Evolutionary conservation across 495 filamentous ascomycete genomes (phyloP).

Genomic region (Sphaerosporella brunnea): DNA sequence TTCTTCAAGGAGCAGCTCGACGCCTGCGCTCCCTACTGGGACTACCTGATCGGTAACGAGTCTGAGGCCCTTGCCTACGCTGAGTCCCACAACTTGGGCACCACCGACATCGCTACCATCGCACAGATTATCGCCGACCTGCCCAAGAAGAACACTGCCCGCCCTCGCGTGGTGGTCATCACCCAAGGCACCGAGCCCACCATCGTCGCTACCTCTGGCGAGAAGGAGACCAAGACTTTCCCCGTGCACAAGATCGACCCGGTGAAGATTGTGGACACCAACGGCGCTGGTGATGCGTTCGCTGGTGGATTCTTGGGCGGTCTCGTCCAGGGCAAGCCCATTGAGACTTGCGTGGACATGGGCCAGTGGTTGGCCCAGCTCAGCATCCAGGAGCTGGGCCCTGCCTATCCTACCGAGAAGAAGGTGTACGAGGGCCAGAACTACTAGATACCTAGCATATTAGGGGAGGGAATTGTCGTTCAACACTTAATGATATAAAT

Average conservation of each 20-base stretch:
- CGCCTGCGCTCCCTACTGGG: conserved; percentile 69
- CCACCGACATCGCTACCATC: conserved; percentile 69
- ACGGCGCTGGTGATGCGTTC: conserved; percentile 92
- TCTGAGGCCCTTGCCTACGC: conserved; percentile 77
- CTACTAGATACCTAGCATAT: not conserved
- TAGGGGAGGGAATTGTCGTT: not conserved
- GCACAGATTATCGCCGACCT: conserved; percentile 68
- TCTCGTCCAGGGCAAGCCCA: conserved; percentile 60
- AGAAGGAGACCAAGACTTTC: conserved; percentile 49
- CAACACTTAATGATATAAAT: conserved; percentile 1
- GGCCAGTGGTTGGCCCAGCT: conserved; percentile 88
- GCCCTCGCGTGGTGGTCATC: conserved; percentile 67
- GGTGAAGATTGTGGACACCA: conserved; percentile 78
- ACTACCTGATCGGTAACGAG: conserved; percentile 96
- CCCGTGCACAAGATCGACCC: conserved; percentile 58
- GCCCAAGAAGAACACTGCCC: conserved; percentile 73
- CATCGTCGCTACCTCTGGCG: conserved; percentile 48
- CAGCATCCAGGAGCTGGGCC: conserved; percentile 83
- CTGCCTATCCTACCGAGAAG: conserved; percentile 43
- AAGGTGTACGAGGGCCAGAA: conserved; percentile 14
- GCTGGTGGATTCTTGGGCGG: conserved; percentile 85
- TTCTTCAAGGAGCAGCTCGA: conserved; percentile 96
- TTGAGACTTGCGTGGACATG: conserved; percentile 62
- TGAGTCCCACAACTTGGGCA: conserved; percentile 50
- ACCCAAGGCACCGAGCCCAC: conserved; percentile 89